Base-by-base conservation (phyloP, 2,329 filamentous ascomycete species). In the Aspergillus sp. region DNA sequence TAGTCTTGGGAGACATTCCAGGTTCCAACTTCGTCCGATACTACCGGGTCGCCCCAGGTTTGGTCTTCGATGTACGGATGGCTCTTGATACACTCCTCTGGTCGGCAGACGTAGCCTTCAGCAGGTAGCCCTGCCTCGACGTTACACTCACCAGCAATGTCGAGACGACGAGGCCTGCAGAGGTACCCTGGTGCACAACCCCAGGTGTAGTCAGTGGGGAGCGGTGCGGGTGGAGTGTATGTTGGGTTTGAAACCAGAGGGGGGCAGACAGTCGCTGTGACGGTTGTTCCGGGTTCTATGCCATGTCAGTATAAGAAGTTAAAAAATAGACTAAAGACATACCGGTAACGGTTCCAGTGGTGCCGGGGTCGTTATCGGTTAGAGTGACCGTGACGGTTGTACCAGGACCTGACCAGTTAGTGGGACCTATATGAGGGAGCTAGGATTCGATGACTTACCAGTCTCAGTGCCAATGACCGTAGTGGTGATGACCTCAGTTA, bases 1-100 rank as follows among this genome's bases (percentile, higher is more conserved):
- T 88, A 89, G 5, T 80, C 83, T 0, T 77, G 68, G 0, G 75
- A 77, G 2, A 81, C 77, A 1, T 81, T 81, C 61, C 81, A 86
- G 1, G 47, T 39, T 6, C 57, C 57, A 4, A 65, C 55, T 35
- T 65, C 24, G 19, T 68, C 56, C 14, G 66, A 64, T 0, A 55
- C 55, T 5, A 65, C 64, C 1, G 66, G 61, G 4, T 44, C 33
- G 24, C 65, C 64, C 69, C 69, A 73, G 50, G 57, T 62, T 41
- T 70, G 66, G 19, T 68, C 56, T 4, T 64, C 58, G 12, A 65
- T 63, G 43, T 71, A 65, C 1, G 65, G 57, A 4, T 73, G 70
- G 15, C 63, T 61, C 6, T 67, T 65, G 3, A 74, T 71, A 65
- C 77, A 79, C 53, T 75, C 70, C 12, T 73, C 58, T 0, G 74